phyloP scores from a whole-genome alignment of 169 alveolate species.

The Cryptosporidium parvum region DNA sequence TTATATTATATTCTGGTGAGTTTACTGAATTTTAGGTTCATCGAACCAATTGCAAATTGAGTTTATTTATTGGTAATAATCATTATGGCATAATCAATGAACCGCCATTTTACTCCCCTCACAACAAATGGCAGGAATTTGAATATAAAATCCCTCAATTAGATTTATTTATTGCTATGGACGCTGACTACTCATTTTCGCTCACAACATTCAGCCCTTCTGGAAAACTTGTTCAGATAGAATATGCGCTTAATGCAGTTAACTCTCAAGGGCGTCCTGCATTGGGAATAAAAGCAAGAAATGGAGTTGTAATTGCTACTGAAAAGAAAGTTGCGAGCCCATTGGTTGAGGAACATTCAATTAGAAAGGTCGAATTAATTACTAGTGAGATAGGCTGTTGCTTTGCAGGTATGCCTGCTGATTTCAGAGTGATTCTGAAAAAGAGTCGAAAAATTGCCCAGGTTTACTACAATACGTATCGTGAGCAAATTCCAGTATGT shows the following conservation, averaged over 20 bases:
- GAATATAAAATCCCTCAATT: slow-evolving; percentile 27
- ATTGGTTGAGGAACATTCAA: slow-evolving; percentile 93
- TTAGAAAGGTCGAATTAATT: slow-evolving; percentile 92
- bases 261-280: slow-evolving; percentile 94
- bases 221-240: slow-evolving; percentile 97
- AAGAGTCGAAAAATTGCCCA: slow-evolving; percentile 88
- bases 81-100: background rate
- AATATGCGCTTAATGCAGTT: slow-evolving; percentile 97
- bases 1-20: background rate
- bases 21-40: background rate
- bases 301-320: slow-evolving; percentile 96
- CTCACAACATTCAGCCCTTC: slow-evolving; percentile 95
- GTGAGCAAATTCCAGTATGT: slow-evolving; percentile 94
- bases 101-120: slow-evolving; percentile 50
- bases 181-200: slow-evolving; percentile 91
- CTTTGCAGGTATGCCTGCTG: slow-evolving; percentile 99
- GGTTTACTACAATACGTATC: slow-evolving; percentile 91
- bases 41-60: background rate
- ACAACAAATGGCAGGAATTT: slow-evolving; percentile 19
- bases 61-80: background rate
- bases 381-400: slow-evolving; percentile 92
- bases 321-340: slow-evolving; percentile 92
- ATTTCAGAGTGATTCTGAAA: slow-evolving; percentile 92
- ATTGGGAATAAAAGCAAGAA: slow-evolving; percentile 94
- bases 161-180: slow-evolving; percentile 83